Conservation (phyloP, 1,284 basidiomycete species). For the Cryptococcus amylolentus region DNA sequence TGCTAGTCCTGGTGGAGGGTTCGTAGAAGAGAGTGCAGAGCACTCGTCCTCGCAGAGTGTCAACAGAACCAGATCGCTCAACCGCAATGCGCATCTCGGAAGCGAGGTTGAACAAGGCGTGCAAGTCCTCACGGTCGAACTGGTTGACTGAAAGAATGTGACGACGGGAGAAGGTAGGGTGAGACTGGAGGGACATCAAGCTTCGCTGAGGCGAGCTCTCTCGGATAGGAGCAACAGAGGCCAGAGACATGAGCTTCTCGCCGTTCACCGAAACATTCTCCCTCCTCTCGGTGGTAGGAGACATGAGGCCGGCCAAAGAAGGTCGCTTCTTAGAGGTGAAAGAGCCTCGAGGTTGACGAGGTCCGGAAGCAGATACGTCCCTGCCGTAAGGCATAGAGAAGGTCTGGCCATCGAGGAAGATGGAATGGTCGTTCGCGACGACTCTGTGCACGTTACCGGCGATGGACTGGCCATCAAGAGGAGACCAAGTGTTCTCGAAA, state of each 20-base stretch:
- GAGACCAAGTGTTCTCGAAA: conserved; percentile 69
- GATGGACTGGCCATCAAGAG: conserved; percentile 60
- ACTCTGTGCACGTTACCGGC: conserved; percentile 67
- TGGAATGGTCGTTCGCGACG: conserved; percentile 84
- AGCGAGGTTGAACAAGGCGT: conserved; percentile 90
- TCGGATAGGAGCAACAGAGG: conserved; percentile 13
- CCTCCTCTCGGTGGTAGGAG: conserved; percentile 14
- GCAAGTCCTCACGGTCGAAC: conserved; percentile 83
- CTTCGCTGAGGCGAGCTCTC: conserved; percentile 48
- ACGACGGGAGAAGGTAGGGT: conserved; percentile 73
- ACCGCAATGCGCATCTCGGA: conserved; percentile 96
- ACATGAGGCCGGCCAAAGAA: conserved; percentile 25
- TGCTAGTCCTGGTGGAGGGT: conserved; percentile 90
- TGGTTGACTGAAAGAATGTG: conserved; percentile 95
- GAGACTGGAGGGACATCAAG: conserved; percentile 55
- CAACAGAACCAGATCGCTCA: conserved; percentile 81
- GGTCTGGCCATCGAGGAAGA: conserved; percentile 79
- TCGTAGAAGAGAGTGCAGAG: conserved; percentile 98
- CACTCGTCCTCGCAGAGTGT: conserved; percentile 86
- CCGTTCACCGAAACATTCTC: conserved; percentile 2
- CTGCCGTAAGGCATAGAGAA: conserved; percentile 65
- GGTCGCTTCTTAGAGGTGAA: conserved; percentile 42
- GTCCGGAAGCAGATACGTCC: conserved; percentile 70
- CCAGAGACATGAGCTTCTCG: conserved; percentile 41
- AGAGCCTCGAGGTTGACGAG: conserved; percentile 48